Evolutionary conservation across 2,329 filamentous ascomycete species (phyloP).

Genomic region (Penicillium hordei): DNA sequence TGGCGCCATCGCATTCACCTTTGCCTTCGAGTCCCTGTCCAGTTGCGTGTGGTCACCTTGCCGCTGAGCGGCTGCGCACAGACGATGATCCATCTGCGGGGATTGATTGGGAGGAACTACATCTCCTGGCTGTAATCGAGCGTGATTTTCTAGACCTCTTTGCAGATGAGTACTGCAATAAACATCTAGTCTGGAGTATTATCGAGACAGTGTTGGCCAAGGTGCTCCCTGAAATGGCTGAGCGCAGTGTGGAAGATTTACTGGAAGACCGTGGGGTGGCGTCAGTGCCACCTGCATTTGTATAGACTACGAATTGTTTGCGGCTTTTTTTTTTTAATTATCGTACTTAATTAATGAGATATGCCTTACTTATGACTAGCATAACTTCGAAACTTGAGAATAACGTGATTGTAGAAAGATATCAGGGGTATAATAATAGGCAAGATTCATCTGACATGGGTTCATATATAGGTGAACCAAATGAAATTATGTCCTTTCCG

Average conservation of each 20-base stretch:
- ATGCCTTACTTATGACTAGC: conserved; percentile 9
- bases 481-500: conserved; percentile 22
- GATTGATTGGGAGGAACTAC: conserved; percentile 47
- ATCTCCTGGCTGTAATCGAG: conserved; percentile 60
- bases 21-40: not conserved
- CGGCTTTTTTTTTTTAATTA: not conserved
- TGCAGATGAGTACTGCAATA: conserved; percentile 84
- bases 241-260: conserved; percentile 68
- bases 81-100: conserved; percentile 21
- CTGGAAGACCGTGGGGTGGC: conserved; percentile 66
- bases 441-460: conserved; percentile 16
- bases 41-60: conserved; percentile 1
- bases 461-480: conserved; percentile 12
- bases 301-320: conserved; percentile 4
- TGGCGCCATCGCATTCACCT: conserved; percentile 6
- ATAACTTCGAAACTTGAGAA: not conserved
- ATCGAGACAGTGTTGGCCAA: conserved; percentile 79
- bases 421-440: conserved; percentile 15
- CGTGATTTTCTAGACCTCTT: conserved; percentile 69
- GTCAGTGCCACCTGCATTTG: conserved; percentile 17
- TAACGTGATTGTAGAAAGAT: conserved; percentile 2
- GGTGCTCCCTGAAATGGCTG: conserved; percentile 78
- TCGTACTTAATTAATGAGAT: conserved; percentile 12
- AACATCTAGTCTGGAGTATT: conserved; percentile 79
- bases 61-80: conserved; percentile 12